Evolutionary conservation across 495 filamentous ascomycete species (phyloP), one percentile per base, ranked within the genome.

Genomic region (Geoglossum glabrum): DNA sequence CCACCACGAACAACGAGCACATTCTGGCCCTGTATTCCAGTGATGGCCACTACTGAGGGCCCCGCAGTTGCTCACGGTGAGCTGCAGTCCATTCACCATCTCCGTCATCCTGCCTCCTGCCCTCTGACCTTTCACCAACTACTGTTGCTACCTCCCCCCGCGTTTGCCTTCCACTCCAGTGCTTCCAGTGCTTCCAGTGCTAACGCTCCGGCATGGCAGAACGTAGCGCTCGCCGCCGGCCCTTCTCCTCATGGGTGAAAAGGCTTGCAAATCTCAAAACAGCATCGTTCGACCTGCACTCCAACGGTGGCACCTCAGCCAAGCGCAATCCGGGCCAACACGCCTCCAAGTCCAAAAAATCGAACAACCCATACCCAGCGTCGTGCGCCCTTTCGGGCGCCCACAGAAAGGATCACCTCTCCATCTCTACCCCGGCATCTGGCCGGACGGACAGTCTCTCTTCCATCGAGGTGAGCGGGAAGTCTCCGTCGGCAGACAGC

Each of bases 221-320:
- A 67, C 75, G 79, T 58, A 79, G 81, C 70, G 74, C 73, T 58
- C 84, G 87, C 56, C 84, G 88, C 55, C 82, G 84, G 54, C 90
- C 90, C 5, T 96, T 98, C 68, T 80, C 90, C 25, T 83, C 79
- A 46, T 89, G 90, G 84, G 86, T 98, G 81, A 95, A 90, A 75
- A 88, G 90, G 60, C 78, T 98, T 28, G 82, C 88, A 31, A 92
- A 80, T 66, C 77, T 95, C 61, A 95, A 90, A 68, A 76, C 69
- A 60, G 76, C 75, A 9, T 73, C 66, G 61, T 73, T 77, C 30
- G 76, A 78, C 5, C 70, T 75, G 6, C 65, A 65, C n/a, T 65
- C 72, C n/a, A 70, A 65, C 27, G 25, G 33, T 3, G 28, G 28
- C 54, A 68, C 70, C 17, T 72, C 74, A 3, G 66, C 75, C 59